A percentile compares a stretch with the other conserved stretches of the same genome.
Conservation (phyloP, 2,329 filamentous ascomycete genomes). For the Aschersonia sp. region DNA sequence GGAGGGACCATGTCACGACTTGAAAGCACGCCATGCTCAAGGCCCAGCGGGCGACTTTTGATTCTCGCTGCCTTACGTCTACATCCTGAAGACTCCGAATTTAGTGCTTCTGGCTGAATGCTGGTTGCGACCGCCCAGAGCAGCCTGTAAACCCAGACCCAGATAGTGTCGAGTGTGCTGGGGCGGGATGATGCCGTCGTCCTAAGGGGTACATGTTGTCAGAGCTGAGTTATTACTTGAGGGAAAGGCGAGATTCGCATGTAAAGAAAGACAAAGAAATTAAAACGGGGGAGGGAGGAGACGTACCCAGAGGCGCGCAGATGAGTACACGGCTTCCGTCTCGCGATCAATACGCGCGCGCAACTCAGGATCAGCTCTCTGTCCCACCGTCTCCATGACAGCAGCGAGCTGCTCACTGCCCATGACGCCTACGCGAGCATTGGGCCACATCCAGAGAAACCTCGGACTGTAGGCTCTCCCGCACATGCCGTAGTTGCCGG, state of each 20-base stretch:
- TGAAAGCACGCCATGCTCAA: too few relatives aligned
- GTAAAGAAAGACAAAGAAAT: conserved; percentile 1
- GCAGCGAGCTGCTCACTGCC: conserved; percentile 79
- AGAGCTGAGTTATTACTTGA: too few relatives aligned
- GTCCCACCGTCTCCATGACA: conserved; percentile 92
- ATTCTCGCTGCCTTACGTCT: conserved; percentile 9
- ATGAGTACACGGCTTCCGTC: conserved; percentile 79
- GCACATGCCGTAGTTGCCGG: conserved; percentile 98
- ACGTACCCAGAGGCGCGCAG: conserved; percentile 73
- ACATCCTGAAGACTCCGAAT: conserved; percentile 80
- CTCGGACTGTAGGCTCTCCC: conserved; percentile 84
- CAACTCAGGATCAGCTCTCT: conserved; percentile 64
- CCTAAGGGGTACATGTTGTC: conserved; percentile 20
- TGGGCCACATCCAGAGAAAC: conserved; percentile 95
- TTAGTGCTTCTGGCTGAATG: conserved; percentile 46
- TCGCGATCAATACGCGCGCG: conserved; percentile 78
- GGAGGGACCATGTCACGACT: too few relatives aligned
- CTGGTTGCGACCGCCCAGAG: conserved; percentile 53
- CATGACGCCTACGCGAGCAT: conserved; percentile 94
- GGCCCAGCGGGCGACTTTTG: too few relatives aligned
- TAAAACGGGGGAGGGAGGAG: background rate
- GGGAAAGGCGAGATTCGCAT: background rate
- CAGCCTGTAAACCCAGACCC: conserved; percentile 57
- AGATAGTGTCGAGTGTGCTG: conserved; percentile 61
- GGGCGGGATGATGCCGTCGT: conserved; percentile 69